These are phyloP conservation scores for Colletotrichum incanum DNA, from an alignment of 2,329 filamentous ascomycete species.

Conservation along the genomic window DNA sequence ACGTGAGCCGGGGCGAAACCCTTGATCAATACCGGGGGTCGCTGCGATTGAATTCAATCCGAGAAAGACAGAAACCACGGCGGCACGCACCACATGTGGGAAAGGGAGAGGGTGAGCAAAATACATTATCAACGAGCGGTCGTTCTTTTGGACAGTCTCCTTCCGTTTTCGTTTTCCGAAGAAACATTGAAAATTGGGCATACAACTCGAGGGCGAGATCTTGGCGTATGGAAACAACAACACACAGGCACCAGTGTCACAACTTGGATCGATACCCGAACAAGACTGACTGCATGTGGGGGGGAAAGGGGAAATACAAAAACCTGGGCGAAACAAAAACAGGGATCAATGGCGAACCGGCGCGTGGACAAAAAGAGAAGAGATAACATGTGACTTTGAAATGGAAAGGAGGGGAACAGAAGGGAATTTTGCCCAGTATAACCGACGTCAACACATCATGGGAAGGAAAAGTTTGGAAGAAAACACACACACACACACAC, in stretches of 20 bases:
- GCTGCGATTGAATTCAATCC: background rate
- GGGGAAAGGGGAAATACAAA: constrained; percentile 6
- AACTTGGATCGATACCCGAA: constrained; percentile 20
- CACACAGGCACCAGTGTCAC: constrained; percentile 8
- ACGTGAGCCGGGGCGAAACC: constrained; percentile 38
- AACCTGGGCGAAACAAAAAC: constrained; percentile 1
- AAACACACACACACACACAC: background rate
- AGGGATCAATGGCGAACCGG: constrained; percentile 35
- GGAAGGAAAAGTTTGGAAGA: constrained; percentile 38
- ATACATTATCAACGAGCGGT: constrained; percentile 5
- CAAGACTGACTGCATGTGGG: constrained; percentile 16
- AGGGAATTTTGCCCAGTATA: constrained; percentile 20
- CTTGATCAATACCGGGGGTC: background rate
- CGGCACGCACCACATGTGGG: background rate
- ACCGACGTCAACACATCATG: constrained; percentile 14
- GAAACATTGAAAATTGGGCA: constrained; percentile 26
- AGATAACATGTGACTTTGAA: constrained; percentile 25
- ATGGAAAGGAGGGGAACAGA: constrained; percentile 2
- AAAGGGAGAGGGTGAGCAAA: background rate
- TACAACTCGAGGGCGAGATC: constrained; percentile 14
- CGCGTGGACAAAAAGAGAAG: constrained; percentile 23
- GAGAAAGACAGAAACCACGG: background rate
- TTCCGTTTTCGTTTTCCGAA: background rate
- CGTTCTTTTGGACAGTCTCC: background rate
- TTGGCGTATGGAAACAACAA: constrained; percentile 22